Evolutionary conservation across 805 yeast species (phyloP).

Genomic region (Candida silvicultrix): DNA sequence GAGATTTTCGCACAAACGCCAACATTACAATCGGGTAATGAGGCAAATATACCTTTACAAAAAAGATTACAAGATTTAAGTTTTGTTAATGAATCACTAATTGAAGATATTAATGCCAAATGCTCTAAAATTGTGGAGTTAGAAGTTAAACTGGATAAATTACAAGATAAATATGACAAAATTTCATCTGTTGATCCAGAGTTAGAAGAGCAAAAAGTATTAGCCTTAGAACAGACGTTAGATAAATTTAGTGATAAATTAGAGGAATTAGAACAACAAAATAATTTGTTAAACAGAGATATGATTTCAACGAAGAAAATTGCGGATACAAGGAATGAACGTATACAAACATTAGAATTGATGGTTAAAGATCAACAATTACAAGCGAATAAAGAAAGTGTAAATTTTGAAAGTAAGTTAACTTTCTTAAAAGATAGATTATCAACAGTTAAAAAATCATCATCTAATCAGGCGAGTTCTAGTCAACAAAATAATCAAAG

Average conservation of each 20-base stretch:
- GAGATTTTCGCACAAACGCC: slow-evolving; percentile 10
- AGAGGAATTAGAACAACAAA: slow-evolving; percentile 57
- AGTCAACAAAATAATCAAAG: background rate
- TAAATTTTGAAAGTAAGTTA: slow-evolving; percentile 41
- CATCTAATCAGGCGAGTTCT: slow-evolving; percentile 3
- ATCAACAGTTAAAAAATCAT: slow-evolving; percentile 15
- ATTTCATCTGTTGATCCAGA: background rate
- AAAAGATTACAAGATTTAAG: slow-evolving; percentile 14
- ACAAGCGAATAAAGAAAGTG: slow-evolving; percentile 41
- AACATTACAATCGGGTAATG: background rate
- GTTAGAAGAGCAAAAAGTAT: slow-evolving; percentile 37
- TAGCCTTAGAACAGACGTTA: slow-evolving; percentile 51
- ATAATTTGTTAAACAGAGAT: slow-evolving; percentile 49
- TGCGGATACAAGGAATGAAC: slow-evolving; percentile 48
- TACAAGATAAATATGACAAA: slow-evolving; percentile 28
- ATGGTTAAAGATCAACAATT: slow-evolving; percentile 45
- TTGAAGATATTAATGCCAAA: slow-evolving; percentile 21
- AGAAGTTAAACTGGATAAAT: slow-evolving; percentile 34
- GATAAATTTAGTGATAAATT: slow-evolving; percentile 52
- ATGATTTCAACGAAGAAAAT: slow-evolving; percentile 47
- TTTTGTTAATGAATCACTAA: slow-evolving; percentile 11
- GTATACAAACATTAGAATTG: slow-evolving; percentile 48
- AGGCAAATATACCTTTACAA: slow-evolving; percentile 1
- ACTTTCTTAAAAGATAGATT: slow-evolving; percentile 21
- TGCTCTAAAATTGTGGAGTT: slow-evolving; percentile 29